Conservation (phyloP, 139 green algal genomes). For the Pseudopediastrum boryanum region DNA sequence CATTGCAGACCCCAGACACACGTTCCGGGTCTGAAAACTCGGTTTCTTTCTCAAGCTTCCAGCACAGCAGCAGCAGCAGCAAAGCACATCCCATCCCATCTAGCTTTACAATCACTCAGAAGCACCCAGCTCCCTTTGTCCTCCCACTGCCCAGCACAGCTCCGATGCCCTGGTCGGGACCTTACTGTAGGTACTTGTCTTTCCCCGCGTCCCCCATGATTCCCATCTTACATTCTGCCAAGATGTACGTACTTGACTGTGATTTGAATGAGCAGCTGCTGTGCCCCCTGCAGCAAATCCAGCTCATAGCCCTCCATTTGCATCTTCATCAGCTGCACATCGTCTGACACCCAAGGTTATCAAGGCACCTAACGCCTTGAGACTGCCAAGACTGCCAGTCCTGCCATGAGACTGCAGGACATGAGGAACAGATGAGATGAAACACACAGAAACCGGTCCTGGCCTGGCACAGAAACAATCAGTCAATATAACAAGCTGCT, state of each 20-base stretch:
- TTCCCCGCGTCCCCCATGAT: neutral
- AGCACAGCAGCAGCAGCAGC: neutral
- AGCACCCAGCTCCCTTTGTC: neutral
- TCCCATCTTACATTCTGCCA: conserved; percentile 10
- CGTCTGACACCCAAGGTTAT: no score
- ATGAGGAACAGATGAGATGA: no score
- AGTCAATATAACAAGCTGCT: no score
- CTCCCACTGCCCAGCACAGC: neutral
- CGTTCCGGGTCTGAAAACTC: no score
- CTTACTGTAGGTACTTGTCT: neutral
- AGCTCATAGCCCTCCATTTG: conserved; percentile 22
- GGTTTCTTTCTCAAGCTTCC: neutral
- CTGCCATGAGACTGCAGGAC: no score
- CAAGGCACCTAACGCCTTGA: no score
- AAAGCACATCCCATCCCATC: neutral
- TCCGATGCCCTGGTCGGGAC: neutral
- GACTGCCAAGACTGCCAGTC: no score
- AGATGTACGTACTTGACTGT: conserved; percentile 8
- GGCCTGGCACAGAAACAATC: no score
- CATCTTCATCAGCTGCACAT: no score
- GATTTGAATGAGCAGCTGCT: neutral
- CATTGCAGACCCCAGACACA: no score
- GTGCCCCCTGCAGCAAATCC: conserved; percentile 8
- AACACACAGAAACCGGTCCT: no score
- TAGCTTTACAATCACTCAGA: neutral